phyloP scores from a whole-genome alignment of 345 rosid genomes.

The Gynandropsis gynandra region DNA sequence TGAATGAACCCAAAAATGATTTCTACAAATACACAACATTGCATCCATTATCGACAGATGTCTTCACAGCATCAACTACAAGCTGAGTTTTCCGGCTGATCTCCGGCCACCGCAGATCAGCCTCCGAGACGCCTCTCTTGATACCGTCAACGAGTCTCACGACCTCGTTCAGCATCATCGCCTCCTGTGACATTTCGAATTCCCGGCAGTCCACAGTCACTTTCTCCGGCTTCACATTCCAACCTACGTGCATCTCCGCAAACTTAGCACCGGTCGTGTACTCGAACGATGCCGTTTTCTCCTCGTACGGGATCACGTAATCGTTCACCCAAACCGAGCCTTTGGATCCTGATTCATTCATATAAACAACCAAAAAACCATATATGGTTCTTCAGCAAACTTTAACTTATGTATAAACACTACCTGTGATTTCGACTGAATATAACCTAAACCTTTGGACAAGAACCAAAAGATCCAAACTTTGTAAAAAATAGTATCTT shows the following conservation, averaged over 20 bases:
- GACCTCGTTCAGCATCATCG: slow-evolving; percentile 47
- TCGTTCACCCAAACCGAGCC: slow-evolving; percentile 49
- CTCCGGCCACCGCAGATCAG: slow-evolving; percentile 46
- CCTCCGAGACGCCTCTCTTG: slow-evolving; percentile 15
- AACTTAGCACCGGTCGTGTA: slow-evolving; percentile 44
- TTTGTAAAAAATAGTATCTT: too few species aligned
- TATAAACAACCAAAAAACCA: background rate
- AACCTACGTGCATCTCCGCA: slow-evolving; percentile 49
- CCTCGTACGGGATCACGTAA: slow-evolving; percentile 48
- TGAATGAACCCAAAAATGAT: too few species aligned
- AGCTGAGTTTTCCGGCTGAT: slow-evolving; percentile 58
- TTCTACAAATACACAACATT: slow-evolving; percentile 36
- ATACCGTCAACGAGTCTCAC: slow-evolving; percentile 35
- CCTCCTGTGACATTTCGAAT: slow-evolving; percentile 49
- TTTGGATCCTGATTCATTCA: slow-evolving; percentile 29
- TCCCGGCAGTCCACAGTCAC: slow-evolving; percentile 25
- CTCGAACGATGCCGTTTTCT: slow-evolving; percentile 40
- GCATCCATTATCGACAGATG: slow-evolving; percentile 52
- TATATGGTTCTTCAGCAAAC: too few species aligned
- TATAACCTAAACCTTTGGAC: too few species aligned
- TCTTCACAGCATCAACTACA: slow-evolving; percentile 50
- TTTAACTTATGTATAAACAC: too few species aligned
- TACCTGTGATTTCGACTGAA: too few species aligned
- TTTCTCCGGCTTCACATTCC: slow-evolving; percentile 50
- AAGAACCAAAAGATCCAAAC: too few species aligned